Evolutionary conservation across 23 red algal genomes (phyloP).

Genomic region (Agarophyton chilense): DNA sequence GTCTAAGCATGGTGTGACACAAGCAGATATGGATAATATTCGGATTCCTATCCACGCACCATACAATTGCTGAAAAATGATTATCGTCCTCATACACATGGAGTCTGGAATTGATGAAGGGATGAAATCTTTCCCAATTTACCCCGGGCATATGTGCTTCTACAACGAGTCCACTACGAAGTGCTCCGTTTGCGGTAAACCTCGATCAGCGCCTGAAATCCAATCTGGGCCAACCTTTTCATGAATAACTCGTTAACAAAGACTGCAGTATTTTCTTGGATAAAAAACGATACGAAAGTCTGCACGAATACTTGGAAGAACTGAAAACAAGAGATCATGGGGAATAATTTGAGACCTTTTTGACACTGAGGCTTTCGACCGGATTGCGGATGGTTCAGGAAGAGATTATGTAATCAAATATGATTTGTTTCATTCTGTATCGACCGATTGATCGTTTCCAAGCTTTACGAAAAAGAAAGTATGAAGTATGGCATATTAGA

Average conservation of each 20-base stretch:
- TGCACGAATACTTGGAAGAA: not conserved
- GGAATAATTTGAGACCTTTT: not conserved
- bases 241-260: too few relatives aligned
- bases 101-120: not conserved
- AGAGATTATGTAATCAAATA: not conserved
- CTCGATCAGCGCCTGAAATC: not conserved
- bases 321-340: not conserved
- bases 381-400: too few relatives aligned
- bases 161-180: too few relatives aligned
- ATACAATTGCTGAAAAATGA: constrained; percentile 8
- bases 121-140: not conserved
- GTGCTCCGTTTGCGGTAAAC: not conserved
- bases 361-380: not conserved
- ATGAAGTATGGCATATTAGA: not conserved
- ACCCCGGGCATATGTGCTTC: constrained; percentile 11
- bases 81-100: not conserved
- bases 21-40: constrained; percentile 15
- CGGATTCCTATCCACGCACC: not conserved
- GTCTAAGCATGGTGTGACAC: not conserved
- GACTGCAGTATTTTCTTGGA: not conserved
- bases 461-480: not conserved
- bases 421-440: not conserved
- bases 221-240: not conserved
- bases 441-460: constrained; percentile 20
- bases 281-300: not conserved